Base-by-base conservation (phyloP, 345 rosid genomes). In the Eutrema japonicum region DNA sequence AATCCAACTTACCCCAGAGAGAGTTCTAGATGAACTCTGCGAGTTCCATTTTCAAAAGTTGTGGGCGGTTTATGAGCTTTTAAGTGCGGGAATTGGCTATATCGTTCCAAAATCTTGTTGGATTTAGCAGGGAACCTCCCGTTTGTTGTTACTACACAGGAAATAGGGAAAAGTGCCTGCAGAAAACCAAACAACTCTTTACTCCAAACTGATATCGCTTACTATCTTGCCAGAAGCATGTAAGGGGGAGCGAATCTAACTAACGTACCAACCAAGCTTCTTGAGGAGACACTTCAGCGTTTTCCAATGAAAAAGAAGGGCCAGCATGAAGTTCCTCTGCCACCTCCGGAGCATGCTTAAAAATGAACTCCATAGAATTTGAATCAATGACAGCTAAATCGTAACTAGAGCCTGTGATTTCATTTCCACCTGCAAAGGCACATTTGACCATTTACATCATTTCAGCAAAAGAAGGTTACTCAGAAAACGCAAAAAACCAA, bases 1-100 rank as follows among this genome's bases (percentile, higher is more conserved):
- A 41, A 53, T 41, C 54, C 13, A 36, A 80, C 99, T 84, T 51
- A 92, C 99, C 99, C 99, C 46, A 92, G 62, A 77, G 94, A 87
- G 78, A 95, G 86, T 74, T 95, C 93, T 82, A 95, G 79, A 86
- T 92, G 60, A 80, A 95, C 86, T 83, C 88, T 85, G n/a, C 98
- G 89, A 69, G 86, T 81, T 74, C 86, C 82, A 14, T 84, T 80
- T 3, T 53, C 68, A 27, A 71, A 79, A 11, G 26, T 47, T 56
- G 71, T 58, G 48, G 64, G 80, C 5, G 88, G 84, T 72, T 80
- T 87, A 70, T 73, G 76, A 54, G 70, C 61, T 71, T 81, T 83
- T 70, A 95, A 32, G 58, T 83, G 71, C 33, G 99, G 99, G 38
- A 90, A 88, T 43, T 64, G 68, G 78, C 47, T 74, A 62, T 88